These are phyloP conservation scores for Xylaria grammica DNA, from an alignment of 495 filamentous ascomycete species.

Conservation along the genomic window DNA sequence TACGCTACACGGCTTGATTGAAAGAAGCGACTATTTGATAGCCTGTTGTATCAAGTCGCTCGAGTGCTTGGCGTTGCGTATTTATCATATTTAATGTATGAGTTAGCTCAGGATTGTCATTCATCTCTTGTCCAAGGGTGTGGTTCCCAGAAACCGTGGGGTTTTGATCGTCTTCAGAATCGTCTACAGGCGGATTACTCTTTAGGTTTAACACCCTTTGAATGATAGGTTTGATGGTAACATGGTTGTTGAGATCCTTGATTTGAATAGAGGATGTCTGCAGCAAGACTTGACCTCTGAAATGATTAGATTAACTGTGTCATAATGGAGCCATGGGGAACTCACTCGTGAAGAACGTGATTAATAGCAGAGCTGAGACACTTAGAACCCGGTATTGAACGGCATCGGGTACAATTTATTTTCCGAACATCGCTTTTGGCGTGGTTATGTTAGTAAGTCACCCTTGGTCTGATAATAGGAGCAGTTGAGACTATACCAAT, in stretches of 20 bases:
- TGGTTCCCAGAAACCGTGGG: neutral
- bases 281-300: conserved; percentile 37
- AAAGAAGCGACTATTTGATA: conserved; percentile 40
- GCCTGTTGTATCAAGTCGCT: conserved; percentile 40
- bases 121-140: neutral
- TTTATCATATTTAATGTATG: conserved; percentile 28
- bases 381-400: conserved; percentile 33
- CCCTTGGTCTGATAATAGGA: neutral
- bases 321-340: neutral
- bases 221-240: conserved; percentile 28
- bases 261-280: conserved; percentile 27
- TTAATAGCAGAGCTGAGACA: conserved; percentile 39
- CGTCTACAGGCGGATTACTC: conserved; percentile 23
- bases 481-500: conserved; percentile 35
- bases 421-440: conserved; percentile 36
- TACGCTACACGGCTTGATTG: conserved; percentile 32
- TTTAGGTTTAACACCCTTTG: conserved; percentile 38
- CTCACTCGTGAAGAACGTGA: conserved; percentile 44
- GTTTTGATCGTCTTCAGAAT: neutral
- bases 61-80: conserved; percentile 38
- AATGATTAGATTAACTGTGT: conserved; percentile 18
- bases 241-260: conserved; percentile 17
- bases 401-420: conserved; percentile 37
- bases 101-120: neutral
- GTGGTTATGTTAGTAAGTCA: conserved; percentile 8